Conservation (phyloP, 306 rosid species). For the Pueraria montana region DNA sequence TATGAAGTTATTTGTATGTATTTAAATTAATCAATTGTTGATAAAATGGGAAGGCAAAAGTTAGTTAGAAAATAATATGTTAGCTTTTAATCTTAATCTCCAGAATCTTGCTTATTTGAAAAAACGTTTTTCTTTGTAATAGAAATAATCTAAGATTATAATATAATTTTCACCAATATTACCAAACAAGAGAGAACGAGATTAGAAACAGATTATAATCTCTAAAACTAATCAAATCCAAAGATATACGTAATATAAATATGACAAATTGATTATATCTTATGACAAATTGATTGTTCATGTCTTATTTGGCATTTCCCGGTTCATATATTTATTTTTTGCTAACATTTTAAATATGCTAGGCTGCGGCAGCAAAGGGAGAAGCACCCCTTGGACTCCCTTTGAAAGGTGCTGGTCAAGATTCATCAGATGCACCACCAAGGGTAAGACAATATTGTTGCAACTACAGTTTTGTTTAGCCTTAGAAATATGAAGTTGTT, state of each 20-base stretch:
- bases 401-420: constrained; percentile 96
- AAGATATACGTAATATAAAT: background rate
- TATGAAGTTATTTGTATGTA: background rate
- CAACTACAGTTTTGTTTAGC: constrained; percentile 18
- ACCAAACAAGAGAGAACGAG: background rate
- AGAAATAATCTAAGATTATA: background rate
- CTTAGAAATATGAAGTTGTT: constrained; percentile 34
- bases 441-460: constrained; percentile 58
- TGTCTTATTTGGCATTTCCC: constrained; percentile 17
- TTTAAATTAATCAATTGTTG: background rate
- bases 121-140: background rate
- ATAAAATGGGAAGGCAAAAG: background rate
- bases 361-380: constrained; percentile 99
- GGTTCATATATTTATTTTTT: constrained; percentile 11
- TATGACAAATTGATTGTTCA: background rate
- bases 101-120: background rate
- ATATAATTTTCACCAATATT: background rate
- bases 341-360: constrained; percentile 47
- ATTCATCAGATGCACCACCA: constrained; percentile 80
- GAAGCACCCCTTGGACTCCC: constrained; percentile 99
- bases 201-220: background rate
- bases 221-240: background rate
- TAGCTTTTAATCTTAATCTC: background rate
- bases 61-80: background rate
- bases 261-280: constrained; percentile 33